These are phyloP conservation scores for Helenozyma rhizophorensis DNA, from an alignment of 805 yeast species.

Conservation along the genomic window DNA sequence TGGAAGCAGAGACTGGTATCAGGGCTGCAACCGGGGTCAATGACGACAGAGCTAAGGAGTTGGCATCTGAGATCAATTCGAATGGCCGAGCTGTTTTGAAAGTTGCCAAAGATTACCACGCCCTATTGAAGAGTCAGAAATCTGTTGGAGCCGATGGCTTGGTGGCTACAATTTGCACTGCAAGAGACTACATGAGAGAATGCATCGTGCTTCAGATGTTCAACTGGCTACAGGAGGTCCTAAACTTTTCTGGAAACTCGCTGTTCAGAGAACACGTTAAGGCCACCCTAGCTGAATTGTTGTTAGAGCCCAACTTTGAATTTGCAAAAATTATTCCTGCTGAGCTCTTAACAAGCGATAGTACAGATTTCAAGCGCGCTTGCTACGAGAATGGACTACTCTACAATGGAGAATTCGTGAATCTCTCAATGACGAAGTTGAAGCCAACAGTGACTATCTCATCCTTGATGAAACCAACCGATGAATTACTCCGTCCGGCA, in stretches of 20 bases:
- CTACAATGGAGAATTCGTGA: conserved; percentile 23
- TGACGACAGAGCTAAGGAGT: conserved; percentile 23
- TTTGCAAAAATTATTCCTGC: conserved; percentile 29
- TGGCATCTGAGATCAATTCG: conserved; percentile 44
- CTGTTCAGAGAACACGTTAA: conserved; percentile 31
- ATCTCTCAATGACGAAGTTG: conserved; percentile 18
- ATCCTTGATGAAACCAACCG: not conserved
- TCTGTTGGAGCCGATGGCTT: conserved; percentile 46
- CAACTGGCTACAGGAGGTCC: conserved; percentile 48
- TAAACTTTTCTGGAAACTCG: conserved; percentile 18
- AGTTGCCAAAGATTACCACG: conserved; percentile 19
- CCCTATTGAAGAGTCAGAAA: conserved; percentile 30
- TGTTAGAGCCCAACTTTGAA: conserved; percentile 33
- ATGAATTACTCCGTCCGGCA: not conserved
- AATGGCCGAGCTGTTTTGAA: conserved; percentile 49
- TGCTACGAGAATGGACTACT: conserved; percentile 32
- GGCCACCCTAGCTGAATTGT: conserved; percentile 37
- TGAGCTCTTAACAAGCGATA: conserved; percentile 13
- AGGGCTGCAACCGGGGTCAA: conserved; percentile 25
- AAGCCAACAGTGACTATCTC: conserved; percentile 3
- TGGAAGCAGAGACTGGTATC: conserved; percentile 50
- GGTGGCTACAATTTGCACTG: conserved; percentile 50
- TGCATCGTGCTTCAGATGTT: conserved; percentile 41
- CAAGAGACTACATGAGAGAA: conserved; percentile 49
- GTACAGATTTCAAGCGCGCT: conserved; percentile 12